Percentiles rank a stretch among this genome's conserved stretches.
Evolutionary conservation across 2,329 filamentous ascomycete genomes (phyloP).

Genomic region (Xylaria sp.): DNA sequence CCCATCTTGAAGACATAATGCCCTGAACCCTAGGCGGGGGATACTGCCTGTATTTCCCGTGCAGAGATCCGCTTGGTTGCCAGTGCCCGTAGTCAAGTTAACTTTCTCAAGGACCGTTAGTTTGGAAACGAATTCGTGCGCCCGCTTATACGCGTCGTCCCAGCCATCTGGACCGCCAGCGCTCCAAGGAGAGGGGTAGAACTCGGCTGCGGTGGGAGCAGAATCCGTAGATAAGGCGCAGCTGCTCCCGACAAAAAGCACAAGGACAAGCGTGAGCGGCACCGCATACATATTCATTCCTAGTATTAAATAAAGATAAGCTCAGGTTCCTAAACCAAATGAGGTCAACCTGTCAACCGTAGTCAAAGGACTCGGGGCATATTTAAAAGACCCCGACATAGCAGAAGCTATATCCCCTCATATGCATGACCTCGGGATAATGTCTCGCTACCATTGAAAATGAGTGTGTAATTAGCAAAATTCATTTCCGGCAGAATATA

Average conservation of each 20-base stretch:
- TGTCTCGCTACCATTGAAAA: background rate
- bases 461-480: background rate
- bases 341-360: background rate
- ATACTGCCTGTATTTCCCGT: conserved; percentile 44
- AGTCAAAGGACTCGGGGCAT: background rate
- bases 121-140: conserved; percentile 71
- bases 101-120: conserved; percentile 79
- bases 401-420: conserved; percentile 12
- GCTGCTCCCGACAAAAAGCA: conserved; percentile 10
- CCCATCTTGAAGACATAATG: conserved; percentile 64
- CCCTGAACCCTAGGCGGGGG: conserved; percentile 36
- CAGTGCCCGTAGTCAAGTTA: conserved; percentile 78
- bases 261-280: conserved; percentile 20
- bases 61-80: conserved; percentile 57
- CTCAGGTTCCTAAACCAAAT: background rate
- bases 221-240: background rate
- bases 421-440: conserved; percentile 18
- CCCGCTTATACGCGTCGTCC: conserved; percentile 71
- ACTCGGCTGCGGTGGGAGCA: conserved; percentile 36
- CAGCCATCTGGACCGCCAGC: conserved; percentile 54
- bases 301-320: background rate
- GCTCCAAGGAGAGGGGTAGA: conserved; percentile 44
- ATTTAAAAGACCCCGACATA: background rate
- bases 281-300: conserved; percentile 20
- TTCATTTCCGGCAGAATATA: conserved; percentile 44